These are phyloP conservation scores for Tetrastigma voinierianum DNA, from an alignment of 164 flowering plant species.

Conservation along the genomic window DNA sequence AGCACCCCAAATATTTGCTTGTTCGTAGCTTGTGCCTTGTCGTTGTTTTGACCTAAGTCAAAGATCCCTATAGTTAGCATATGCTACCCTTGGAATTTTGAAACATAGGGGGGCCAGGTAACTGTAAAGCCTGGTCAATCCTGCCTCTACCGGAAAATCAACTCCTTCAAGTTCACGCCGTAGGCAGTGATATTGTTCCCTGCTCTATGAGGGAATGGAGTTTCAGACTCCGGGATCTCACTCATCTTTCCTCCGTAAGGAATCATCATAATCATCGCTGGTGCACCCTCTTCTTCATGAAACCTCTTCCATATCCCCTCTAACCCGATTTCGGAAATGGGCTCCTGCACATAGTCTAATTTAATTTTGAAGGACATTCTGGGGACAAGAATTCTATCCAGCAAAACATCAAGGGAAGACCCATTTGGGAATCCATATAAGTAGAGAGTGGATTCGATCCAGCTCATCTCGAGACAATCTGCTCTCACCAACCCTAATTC, in stretches of 20 bases:
- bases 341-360: too few species aligned
- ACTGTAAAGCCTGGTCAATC: constrained; percentile 9
- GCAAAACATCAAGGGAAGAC: too few species aligned
- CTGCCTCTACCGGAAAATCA: neutral
- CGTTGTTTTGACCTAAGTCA: constrained; percentile 18
- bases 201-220: constrained; percentile 29
- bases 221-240: constrained; percentile 15
- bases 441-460: constrained; percentile 32
- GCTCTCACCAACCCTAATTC: constrained; percentile 24
- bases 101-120: constrained; percentile 23
- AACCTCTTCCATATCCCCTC: constrained; percentile 12
- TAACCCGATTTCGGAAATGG: too few species aligned
- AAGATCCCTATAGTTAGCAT: constrained; percentile 24
- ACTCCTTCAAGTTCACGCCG: constrained; percentile 8
- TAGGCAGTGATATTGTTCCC: constrained; percentile 19
- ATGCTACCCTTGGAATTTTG: constrained; percentile 23
- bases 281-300: neutral
- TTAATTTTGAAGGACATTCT: too few species aligned
- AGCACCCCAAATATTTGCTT: constrained; percentile 28
- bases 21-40: constrained; percentile 17
- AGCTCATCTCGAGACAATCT: constrained; percentile 34
- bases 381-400: too few species aligned
- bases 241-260: constrained; percentile 36
- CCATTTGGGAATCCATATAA: too few species aligned
- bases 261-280: constrained; percentile 9